Conservation (phyloP, 2,329 filamentous ascomycete genomes). For the Paracoccidioides brasiliensis region DNA sequence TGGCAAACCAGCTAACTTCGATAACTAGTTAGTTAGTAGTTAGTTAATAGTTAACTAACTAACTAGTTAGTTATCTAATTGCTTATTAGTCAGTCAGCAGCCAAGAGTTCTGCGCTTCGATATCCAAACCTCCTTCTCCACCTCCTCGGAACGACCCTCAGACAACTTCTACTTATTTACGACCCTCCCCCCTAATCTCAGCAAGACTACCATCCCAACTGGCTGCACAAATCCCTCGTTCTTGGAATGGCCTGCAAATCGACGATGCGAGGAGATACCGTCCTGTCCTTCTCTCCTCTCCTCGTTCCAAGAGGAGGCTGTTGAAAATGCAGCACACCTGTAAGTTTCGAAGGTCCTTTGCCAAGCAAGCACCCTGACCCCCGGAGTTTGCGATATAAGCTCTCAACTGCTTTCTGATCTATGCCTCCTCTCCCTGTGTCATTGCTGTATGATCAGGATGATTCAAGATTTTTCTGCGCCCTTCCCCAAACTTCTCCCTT, state of each 20-base stretch:
- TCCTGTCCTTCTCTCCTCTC: not conserved
- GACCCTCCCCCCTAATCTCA: not conserved
- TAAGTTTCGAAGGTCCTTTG: constrained; percentile 5
- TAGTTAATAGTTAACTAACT: no score
- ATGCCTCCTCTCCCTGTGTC: constrained; percentile 5
- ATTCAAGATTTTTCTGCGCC: not conserved
- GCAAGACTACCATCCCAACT: not conserved
- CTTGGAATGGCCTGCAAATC: not conserved
- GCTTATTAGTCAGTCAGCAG: not conserved
- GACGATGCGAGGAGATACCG: not conserved
- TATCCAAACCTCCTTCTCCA: not conserved
- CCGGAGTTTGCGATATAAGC: not conserved
- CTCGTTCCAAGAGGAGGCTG: not conserved
- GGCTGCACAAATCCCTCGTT: not conserved
- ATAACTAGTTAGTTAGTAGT: no score
- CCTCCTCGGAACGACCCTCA: not conserved
- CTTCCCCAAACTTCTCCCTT: no score
- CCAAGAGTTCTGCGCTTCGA: no score
- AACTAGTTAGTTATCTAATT: no score
- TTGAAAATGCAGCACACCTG: constrained; percentile 10
- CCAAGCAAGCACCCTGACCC: not conserved
- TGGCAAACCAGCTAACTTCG: no score
- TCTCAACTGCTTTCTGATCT: not conserved
- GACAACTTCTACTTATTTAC: not conserved
- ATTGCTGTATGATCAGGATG: constrained; percentile 12